Evolutionary conservation across 129 eudicot species (phyloP).

Genomic region (Flaveria linearis): DNA sequence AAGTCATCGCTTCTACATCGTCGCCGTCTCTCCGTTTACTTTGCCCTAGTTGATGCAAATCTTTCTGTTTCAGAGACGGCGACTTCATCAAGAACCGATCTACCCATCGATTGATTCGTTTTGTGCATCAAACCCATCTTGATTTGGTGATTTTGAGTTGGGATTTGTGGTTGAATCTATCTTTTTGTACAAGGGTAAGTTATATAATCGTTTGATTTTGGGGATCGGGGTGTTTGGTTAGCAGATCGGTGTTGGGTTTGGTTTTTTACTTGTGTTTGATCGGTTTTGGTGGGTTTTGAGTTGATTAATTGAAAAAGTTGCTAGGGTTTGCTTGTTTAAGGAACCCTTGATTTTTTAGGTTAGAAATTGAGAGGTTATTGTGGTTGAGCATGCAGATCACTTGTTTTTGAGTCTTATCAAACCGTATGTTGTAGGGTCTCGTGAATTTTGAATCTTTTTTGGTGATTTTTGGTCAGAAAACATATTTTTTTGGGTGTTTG

Average conservation of each 20-base stretch:
- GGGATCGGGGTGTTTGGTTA: neutral
- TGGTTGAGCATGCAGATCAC: slow-evolving; percentile 4
- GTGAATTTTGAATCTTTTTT: neutral
- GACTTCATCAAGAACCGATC: slow-evolving; percentile 35
- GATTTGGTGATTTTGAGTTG: slow-evolving; percentile 17
- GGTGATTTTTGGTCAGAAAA: neutral
- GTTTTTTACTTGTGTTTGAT: neutral
- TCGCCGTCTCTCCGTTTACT: slow-evolving; percentile 39
- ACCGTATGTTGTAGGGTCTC: neutral
- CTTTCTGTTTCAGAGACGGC: slow-evolving; percentile 37
- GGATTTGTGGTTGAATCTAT: neutral
- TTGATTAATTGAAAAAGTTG: neutral
- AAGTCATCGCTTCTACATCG: slow-evolving; percentile 42
- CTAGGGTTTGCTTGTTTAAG: neutral
- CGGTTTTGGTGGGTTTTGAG: neutral
- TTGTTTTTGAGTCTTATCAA: slow-evolving; percentile 5
- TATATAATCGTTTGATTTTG: neutral
- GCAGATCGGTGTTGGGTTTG: slow-evolving; percentile 29
- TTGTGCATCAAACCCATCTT: slow-evolving; percentile 11
- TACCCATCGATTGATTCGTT: slow-evolving; percentile 29
- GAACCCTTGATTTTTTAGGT: neutral
- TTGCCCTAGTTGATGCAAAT: slow-evolving; percentile 7
- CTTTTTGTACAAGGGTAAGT: slow-evolving; percentile 24
- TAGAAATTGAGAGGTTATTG: neutral
- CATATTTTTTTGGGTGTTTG: neutral